phyloP scores from a whole-genome alignment of 2,329 filamentous ascomycete species.

The Graphilbum fragrans region DNA sequence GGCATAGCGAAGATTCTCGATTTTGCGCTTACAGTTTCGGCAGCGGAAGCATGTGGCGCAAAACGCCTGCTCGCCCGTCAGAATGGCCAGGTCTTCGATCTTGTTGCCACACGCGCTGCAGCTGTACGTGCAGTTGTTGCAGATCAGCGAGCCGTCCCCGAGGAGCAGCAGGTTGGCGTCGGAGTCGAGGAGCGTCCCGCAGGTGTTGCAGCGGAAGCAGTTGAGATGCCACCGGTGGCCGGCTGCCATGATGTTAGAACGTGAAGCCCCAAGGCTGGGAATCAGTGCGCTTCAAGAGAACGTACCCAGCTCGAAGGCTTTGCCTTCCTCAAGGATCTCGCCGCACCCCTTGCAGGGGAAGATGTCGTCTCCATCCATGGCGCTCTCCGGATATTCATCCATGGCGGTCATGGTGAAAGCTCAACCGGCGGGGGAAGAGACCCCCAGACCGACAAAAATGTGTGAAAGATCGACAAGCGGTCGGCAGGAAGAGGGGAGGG shows the following conservation, averaged over 20 bases:
- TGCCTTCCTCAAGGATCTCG: constrained; percentile 97
- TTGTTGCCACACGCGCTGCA: constrained; percentile 95
- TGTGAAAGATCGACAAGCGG: background rate
- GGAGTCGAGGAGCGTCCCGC: constrained; percentile 89
- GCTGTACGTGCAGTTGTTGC: constrained; percentile 98
- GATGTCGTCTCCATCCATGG: constrained; percentile 68
- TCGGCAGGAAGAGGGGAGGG: background rate
- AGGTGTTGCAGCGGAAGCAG: constrained; percentile 96
- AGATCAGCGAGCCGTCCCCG: constrained; percentile 94
- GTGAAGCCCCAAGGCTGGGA: no score
- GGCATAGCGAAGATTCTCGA: constrained; percentile 95
- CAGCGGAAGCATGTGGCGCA: constrained; percentile 96
- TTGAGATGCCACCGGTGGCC: constrained; percentile 97
- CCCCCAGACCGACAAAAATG: constrained; percentile 4
- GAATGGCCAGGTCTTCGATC: constrained; percentile 93
- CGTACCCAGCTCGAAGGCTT: constrained; percentile 91
- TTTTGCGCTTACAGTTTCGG: constrained; percentile 96
- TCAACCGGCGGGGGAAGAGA: background rate
- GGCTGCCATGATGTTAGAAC: no score
- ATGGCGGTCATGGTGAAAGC: constrained; percentile 32
- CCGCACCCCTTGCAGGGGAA: constrained; percentile 90
- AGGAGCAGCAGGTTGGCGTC: constrained; percentile 95
- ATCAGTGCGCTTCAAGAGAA: no score
- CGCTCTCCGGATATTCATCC: constrained; percentile 50
- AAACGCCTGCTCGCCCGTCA: constrained; percentile 96